Evolutionary conservation across 1,284 basidiomycete species (phyloP).

Genomic region (Waitea zeae): DNA sequence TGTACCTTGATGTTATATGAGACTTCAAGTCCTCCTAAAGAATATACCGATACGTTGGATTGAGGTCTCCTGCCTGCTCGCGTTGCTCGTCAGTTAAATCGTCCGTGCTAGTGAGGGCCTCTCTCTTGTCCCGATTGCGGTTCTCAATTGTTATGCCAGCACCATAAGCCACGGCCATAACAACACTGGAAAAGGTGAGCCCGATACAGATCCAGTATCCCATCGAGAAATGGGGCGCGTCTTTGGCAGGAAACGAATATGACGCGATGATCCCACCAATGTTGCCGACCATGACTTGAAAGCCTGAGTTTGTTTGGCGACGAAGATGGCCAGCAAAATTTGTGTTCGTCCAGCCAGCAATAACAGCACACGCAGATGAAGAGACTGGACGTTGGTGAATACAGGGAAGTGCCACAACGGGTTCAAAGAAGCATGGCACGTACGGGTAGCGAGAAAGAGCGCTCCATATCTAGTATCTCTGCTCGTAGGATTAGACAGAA

Average conservation of each 20-base stretch:
- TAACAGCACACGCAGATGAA: constrained; percentile 14
- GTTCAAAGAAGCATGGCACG: no score
- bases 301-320: constrained; percentile 13
- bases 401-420: no score
- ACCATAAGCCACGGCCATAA: constrained; percentile 9
- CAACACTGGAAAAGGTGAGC: background rate
- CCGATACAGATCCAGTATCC: constrained; percentile 1
- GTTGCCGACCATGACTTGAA: constrained; percentile 8
- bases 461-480: constrained; percentile 14
- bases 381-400: no score
- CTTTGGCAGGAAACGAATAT: constrained; percentile 9
- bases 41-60: background rate
- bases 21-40: no score
- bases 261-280: constrained; percentile 11
- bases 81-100: background rate
- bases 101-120: background rate
- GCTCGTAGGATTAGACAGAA: constrained; percentile 13
- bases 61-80: background rate
- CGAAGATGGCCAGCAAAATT: constrained; percentile 14
- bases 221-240: constrained; percentile 2
- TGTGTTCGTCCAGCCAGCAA: constrained; percentile 17
- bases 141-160: constrained; percentile 27
- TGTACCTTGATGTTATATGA: no score
- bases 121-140: background rate
- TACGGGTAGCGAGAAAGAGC: no score